These are phyloP conservation scores for Aspergillus unguis DNA, from an alignment of 2,329 filamentous ascomycete genomes.

Conservation along the genomic window DNA sequence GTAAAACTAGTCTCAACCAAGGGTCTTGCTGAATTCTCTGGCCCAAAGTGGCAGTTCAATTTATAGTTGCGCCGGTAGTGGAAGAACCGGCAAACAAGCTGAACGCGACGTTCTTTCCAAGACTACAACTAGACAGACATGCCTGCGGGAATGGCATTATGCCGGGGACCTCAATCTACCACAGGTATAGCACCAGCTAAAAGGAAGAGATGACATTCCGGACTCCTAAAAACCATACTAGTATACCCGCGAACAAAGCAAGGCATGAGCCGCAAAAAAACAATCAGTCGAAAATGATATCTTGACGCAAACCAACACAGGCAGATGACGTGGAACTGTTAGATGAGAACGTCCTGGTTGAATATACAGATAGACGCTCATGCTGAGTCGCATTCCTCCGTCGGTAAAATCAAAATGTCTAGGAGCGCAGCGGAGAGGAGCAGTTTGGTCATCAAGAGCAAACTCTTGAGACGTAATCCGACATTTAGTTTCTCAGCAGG, in stretches of 20 bases:
- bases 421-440: slow-evolving; percentile 8
- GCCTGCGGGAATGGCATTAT: no score
- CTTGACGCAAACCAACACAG: slow-evolving; percentile 17
- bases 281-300: slow-evolving; percentile 14
- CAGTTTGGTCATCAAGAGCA: slow-evolving; percentile 19
- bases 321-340: slow-evolving; percentile 12
- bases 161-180: no score
- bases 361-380: slow-evolving; percentile 18
- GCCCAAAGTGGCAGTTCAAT: no score
- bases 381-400: slow-evolving; percentile 10
- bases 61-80: no score
- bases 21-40: no score
- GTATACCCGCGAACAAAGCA: slow-evolving; percentile 14
- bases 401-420: slow-evolving; percentile 4
- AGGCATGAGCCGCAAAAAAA: slow-evolving; percentile 13
- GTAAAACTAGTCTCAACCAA: no score
- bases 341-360: slow-evolving; percentile 15
- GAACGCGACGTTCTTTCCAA: no score
- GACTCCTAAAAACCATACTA: slow-evolving; percentile 24
- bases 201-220: slow-evolving; percentile 19
- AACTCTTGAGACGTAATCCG: slow-evolving; percentile 26
- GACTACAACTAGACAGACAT: no score
- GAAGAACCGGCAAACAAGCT: no score
- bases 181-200: not conserved
- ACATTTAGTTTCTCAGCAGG: slow-evolving; percentile 62